These are phyloP conservation scores for Ceriops tagal DNA, from an alignment of 345 rosid genomes.

Conservation along the genomic window DNA sequence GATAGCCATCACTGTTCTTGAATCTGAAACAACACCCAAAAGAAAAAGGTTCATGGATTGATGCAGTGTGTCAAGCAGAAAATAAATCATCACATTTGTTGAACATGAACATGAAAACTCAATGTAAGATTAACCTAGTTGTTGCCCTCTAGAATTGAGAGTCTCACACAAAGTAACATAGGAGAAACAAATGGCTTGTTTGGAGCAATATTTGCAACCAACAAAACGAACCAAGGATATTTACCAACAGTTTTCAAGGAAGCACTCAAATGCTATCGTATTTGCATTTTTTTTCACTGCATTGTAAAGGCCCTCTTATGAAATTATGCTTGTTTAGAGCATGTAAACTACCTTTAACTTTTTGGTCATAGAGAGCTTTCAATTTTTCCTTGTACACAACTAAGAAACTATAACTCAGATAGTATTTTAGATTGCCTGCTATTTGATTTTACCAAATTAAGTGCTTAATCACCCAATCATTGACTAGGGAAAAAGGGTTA, in stretches of 20 bases:
- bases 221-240: neutral
- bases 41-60: neutral
- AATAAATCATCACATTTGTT: neutral
- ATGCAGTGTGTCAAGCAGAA: neutral
- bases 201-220: neutral
- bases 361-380: neutral
- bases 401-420: neutral
- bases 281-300: neutral
- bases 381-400: neutral
- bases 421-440: neutral
- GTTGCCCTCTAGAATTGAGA: neutral
- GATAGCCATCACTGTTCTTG: constrained; percentile 99
- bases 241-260: neutral
- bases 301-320: neutral
- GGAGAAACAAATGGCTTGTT: neutral
- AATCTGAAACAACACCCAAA: constrained; percentile 52
- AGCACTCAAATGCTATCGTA: neutral
- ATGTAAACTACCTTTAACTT: neutral
- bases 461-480: no score
- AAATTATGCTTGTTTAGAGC: neutral
- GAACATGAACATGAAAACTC: neutral
- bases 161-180: neutral
- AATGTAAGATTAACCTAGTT: neutral
- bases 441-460: constrained; percentile 1
- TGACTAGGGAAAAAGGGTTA: neutral